These are phyloP conservation scores for Ottelia alismoides DNA, from an alignment of 106 monocot species.

Conservation along the genomic window DNA sequence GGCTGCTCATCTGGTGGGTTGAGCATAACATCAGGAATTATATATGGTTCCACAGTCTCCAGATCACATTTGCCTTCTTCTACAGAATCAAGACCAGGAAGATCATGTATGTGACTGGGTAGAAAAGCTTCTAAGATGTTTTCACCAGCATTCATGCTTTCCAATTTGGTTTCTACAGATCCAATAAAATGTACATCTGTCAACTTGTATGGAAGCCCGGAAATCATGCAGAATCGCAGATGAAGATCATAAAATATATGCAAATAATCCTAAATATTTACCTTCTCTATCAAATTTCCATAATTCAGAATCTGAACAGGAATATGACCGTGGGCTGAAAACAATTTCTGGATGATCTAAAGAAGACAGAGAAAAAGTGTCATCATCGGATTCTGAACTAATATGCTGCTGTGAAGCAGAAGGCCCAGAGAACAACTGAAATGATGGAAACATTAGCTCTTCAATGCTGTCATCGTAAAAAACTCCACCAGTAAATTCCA, in stretches of 20 bases:
- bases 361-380: slow-evolving; percentile 78
- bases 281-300: slow-evolving; percentile 59
- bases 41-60: slow-evolving; percentile 5
- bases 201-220: background rate
- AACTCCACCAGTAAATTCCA: slow-evolving; percentile 45
- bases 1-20: slow-evolving; percentile 29
- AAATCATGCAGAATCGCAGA: background rate
- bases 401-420: slow-evolving; percentile 14
- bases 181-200: background rate
- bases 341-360: slow-evolving; percentile 60
- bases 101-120: slow-evolving; percentile 10
- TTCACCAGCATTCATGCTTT: background rate
- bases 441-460: slow-evolving; percentile 59
- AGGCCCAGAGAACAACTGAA: slow-evolving; percentile 51
- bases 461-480: slow-evolving; percentile 34
- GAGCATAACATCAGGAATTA: slow-evolving; percentile 9
- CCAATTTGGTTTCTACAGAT: slow-evolving; percentile 2
- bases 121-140: slow-evolving; percentile 19
- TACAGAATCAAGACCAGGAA: slow-evolving; percentile 35
- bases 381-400: slow-evolving; percentile 84
- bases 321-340: slow-evolving; percentile 37
- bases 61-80: slow-evolving; percentile 2
- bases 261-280: slow-evolving; percentile 24
- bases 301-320: slow-evolving; percentile 66
- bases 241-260: slow-evolving; percentile 26